Base-by-base conservation (phyloP, 2,329 filamentous ascomycete species). In the Fusarium papillatum region DNA sequence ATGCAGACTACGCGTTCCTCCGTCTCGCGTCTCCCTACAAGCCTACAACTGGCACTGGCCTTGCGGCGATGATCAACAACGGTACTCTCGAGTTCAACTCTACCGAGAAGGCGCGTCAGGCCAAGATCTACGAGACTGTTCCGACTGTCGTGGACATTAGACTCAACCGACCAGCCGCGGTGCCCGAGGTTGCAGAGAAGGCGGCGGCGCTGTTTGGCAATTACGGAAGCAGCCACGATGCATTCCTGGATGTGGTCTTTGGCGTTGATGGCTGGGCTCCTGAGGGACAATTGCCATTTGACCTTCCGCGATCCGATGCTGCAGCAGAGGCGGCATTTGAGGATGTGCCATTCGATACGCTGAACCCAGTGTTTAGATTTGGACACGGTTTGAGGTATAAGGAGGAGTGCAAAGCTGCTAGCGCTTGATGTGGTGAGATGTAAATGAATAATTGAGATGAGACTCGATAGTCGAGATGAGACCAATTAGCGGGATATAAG, bases 121-220 rank as follows among this genome's bases (percentile, higher is more conserved):
- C 79, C 8, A 70, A 75, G 48, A 86, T 87, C 63, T 86, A 84
- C 76, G 41, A 70, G 16, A 80, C 82, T 0, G 83, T 86, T 0
- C 84, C 85, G 0, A 86, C 85, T 2, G 81, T 87, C 5, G 85
- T 87, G 2, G 86, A 87, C 63, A 82, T 87, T n/a, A 83, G 83
- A 24, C 80, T 87, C 9, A 85, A 86, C 65, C 82, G 86, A 0
- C 83, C 86, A 0, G 85, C 85, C 0, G 85, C 83, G 0, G 79
- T 88, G 1, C 84, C 86, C 0, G 85, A 87, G 43, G 74, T 88
- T 0, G 81, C 81, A 0, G 84, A 85, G 46, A 68, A 80, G 6
- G 84, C 85, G 3, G 78, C 81, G 2, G 86, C 85, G 6, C 67
- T 87, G 10, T 71, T 87, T 31, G 85, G 78, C 9, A 87, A 82